A percentile compares a stretch with the other conserved stretches of the same genome.
Conservation (phyloP, 2,329 filamentous ascomycete species). For the Fusarium nurragi region DNA sequence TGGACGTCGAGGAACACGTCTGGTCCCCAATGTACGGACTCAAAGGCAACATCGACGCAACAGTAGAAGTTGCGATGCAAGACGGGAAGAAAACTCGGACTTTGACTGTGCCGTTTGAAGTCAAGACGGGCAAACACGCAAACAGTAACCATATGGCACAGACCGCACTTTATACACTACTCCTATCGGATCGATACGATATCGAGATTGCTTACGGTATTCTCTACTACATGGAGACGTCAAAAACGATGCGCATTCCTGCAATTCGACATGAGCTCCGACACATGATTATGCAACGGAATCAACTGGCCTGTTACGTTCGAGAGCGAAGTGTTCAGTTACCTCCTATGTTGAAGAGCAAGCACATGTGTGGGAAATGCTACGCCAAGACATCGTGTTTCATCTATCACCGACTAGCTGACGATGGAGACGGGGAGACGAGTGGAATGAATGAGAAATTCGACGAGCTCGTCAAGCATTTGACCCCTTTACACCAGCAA, state of each 20-base stretch:
- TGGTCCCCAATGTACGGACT: conserved; percentile 98
- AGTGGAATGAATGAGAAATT: conserved; percentile 87
- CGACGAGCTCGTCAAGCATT: conserved; percentile 78
- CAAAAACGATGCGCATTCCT: conserved; percentile 84
- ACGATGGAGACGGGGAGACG: conserved; percentile 81
- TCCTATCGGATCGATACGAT: conserved; percentile 94
- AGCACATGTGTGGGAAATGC: conserved; percentile 84
- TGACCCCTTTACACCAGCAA: conserved; percentile 76
- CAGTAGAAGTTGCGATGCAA: conserved; percentile 85
- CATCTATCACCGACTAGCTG: conserved; percentile 89
- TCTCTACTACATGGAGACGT: conserved; percentile 93
- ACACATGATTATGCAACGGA: conserved; percentile 97
- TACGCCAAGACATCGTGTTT: conserved; percentile 94
- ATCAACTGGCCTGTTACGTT: conserved; percentile 85
- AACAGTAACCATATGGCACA: conserved; percentile 89
- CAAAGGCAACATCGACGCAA: conserved; percentile 98
- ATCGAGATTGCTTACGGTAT: conserved; percentile 90
- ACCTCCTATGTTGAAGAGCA: conserved; percentile 85
- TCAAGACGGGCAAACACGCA: conserved; percentile 91
- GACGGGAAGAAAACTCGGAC: conserved; percentile 73
- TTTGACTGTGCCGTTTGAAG: conserved; percentile 89
- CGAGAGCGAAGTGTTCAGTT: conserved; percentile 81
- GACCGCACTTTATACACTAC: conserved; percentile 90
- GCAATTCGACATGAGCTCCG: conserved; percentile 87
- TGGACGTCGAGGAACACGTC: conserved; percentile 96